Percentiles rank a stretch among this genome's conserved stretches.
Conservation (phyloP, 306 rosid genomes). For the Quercus ilex region DNA sequence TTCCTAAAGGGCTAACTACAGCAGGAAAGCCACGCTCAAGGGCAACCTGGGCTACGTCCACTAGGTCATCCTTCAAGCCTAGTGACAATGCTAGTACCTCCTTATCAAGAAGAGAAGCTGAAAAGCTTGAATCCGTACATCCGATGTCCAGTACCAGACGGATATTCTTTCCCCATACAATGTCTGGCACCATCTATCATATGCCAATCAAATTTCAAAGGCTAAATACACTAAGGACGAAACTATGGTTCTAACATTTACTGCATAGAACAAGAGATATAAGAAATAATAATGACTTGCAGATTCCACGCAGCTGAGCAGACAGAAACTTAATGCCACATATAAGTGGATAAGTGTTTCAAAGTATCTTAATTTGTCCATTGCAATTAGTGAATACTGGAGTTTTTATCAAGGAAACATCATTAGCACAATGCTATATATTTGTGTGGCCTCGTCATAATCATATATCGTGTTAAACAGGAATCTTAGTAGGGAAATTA, state of each 20-base stretch:
- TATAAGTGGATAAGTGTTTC: not conserved
- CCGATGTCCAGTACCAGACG: conserved; percentile 83
- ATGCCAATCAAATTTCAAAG: conserved; percentile 26
- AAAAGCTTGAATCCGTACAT: conserved; percentile 72
- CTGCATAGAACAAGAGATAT: not conserved
- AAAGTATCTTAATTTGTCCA: not conserved
- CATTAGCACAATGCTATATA: no score
- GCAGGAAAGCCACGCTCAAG: conserved; percentile 92
- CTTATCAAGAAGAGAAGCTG: conserved; percentile 66
- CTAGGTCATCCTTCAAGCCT: conserved; percentile 87
- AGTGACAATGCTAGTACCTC: conserved; percentile 74
- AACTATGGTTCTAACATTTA: not conserved
- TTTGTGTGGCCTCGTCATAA: no score
- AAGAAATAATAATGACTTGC: not conserved
- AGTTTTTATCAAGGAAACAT: not conserved
- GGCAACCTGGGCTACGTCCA: conserved; percentile 83
- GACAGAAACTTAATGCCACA: not conserved
- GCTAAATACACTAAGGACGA: conserved; percentile 4
- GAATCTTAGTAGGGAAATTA: not conserved
- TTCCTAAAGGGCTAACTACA: conserved; percentile 62
- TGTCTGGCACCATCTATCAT: conserved; percentile 94
- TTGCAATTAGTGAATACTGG: not conserved
- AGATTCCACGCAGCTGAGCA: not conserved
- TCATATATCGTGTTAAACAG: no score
- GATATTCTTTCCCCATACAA: conserved; percentile 95